Evolutionary conservation across 257 asterid genomes (phyloP).

Genomic region (Coffea canephora): DNA sequence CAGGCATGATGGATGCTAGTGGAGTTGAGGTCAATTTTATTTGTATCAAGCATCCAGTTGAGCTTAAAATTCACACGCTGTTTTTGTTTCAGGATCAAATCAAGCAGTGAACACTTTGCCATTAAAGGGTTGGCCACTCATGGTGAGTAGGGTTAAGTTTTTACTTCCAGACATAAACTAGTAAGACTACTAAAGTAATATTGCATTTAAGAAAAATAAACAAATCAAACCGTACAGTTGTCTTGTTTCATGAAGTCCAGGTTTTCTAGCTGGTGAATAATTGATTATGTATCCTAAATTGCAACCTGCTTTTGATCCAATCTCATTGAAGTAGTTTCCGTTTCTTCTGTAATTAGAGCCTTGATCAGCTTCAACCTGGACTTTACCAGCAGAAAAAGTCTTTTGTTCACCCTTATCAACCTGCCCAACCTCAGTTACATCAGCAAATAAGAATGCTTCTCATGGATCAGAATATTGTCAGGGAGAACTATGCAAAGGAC

Average conservation of each 20-base stretch:
- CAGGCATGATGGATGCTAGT: not conserved
- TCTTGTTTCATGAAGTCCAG: not conserved
- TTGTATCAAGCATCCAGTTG: not conserved
- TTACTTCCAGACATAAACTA: not conserved
- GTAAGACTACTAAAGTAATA: not conserved
- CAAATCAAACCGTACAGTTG: not conserved
- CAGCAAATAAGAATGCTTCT: conserved; percentile 22
- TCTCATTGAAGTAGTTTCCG: not conserved
- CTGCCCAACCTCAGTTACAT: conserved; percentile 11
- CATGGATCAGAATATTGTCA: conserved; percentile 3
- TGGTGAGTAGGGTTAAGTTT: conserved; percentile 22
- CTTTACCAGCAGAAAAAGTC: conserved; percentile 16
- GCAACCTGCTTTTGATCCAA: not conserved
- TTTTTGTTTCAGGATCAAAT: conserved; percentile 27
- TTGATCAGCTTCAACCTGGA: conserved; percentile 25
- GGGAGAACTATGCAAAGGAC: conserved; percentile 8
- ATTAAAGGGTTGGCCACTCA: conserved; percentile 37
- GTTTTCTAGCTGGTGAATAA: not conserved
- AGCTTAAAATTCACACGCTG: conserved; percentile 3
- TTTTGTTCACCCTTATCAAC: conserved; percentile 12
- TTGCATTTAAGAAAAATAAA: no score
- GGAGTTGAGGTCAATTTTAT: not conserved
- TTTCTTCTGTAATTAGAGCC: conserved; percentile 18
- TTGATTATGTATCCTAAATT: not conserved
- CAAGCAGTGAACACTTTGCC: conserved; percentile 22